Percentiles rank a stretch among this genome's conserved stretches.
phyloP scores from a whole-genome alignment of 495 filamentous ascomycete species.

The Emericellopsis terricola region DNA sequence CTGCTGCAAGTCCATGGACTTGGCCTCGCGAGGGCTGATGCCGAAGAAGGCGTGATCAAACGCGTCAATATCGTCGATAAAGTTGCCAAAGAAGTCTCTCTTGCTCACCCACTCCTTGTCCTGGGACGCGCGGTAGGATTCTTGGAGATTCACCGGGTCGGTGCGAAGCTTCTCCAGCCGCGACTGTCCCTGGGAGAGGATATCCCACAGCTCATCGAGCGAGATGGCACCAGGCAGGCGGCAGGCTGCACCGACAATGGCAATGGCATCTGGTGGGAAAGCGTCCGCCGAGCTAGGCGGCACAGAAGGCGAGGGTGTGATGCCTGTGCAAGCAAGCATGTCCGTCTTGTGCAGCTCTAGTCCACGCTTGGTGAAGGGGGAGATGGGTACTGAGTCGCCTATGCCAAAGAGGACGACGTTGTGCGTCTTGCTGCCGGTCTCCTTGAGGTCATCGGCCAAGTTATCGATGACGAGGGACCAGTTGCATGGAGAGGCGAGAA shows the following conservation, averaged over 20 bases:
- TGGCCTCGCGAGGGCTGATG: conserved; percentile 24
- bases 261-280: conserved; percentile 14
- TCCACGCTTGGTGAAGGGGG: conserved; percentile 11
- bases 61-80: conserved; percentile 10
- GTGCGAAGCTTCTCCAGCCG: conserved; percentile 33
- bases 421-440: conserved; percentile 4
- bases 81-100: conserved; percentile 12
- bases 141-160: conserved; percentile 41
- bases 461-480: conserved; percentile 13
- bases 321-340: background rate
- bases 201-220: conserved; percentile 24
- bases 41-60: conserved; percentile 38
- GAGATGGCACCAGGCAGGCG: conserved; percentile 25
- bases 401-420: conserved; percentile 12
- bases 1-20: conserved; percentile 33
- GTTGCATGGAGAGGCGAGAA: conserved; percentile 16
- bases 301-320: background rate
- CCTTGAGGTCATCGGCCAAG: conserved; percentile 11
- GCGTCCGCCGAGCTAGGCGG: background rate
- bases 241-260: conserved; percentile 30
- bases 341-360: conserved; percentile 10
- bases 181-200: conserved; percentile 18
- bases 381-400: conserved; percentile 13
- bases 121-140: conserved; percentile 4
- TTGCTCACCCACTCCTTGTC: conserved; percentile 2